Conservation (phyloP, 2,329 filamentous ascomycete species). For the Decorospora gaudefroyi region DNA sequence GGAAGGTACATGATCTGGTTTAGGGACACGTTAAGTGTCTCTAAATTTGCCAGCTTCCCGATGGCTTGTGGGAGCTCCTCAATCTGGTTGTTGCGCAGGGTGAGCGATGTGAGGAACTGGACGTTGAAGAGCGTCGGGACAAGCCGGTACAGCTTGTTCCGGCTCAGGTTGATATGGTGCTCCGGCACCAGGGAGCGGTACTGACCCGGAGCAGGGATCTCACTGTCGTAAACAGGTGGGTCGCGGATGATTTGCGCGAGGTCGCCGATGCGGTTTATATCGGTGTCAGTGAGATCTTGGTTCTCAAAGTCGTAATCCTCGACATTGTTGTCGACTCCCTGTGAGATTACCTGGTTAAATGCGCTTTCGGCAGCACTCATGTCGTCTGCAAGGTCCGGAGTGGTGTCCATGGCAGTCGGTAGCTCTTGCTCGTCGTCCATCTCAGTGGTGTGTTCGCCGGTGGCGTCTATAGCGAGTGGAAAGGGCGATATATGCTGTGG, state of each 20-base stretch:
- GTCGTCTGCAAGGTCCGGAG: background rate
- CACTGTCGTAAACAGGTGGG: slow-evolving; percentile 28
- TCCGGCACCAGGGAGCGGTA: slow-evolving; percentile 40
- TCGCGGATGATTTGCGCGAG: slow-evolving; percentile 36
- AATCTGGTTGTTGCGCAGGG: slow-evolving; percentile 32
- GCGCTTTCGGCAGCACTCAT: slow-evolving; percentile 13
- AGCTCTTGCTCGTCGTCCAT: background rate
- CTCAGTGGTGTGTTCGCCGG: slow-evolving; percentile 8
- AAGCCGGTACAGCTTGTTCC: slow-evolving; percentile 29
- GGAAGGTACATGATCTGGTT: slow-evolving; percentile 35
- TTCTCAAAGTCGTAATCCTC: slow-evolving; percentile 23
- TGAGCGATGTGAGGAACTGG: slow-evolving; percentile 32
- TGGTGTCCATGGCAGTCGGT: background rate
- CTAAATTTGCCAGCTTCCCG: slow-evolving; percentile 24
- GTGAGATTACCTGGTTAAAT: slow-evolving; percentile 20
- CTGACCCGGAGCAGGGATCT: slow-evolving; percentile 34
- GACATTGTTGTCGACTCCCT: slow-evolving; percentile 21
- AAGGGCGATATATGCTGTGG: slow-evolving; percentile 25
- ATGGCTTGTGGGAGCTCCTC: slow-evolving; percentile 37
- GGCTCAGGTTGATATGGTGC: slow-evolving; percentile 28
- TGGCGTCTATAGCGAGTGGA: slow-evolving; percentile 7
- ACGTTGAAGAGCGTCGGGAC: slow-evolving; percentile 34
- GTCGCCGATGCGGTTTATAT: slow-evolving; percentile 32
- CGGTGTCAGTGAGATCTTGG: slow-evolving; percentile 22
- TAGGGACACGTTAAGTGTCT: slow-evolving; percentile 26